Base-by-base conservation (phyloP, 1,284 basidiomycete genomes). In the Microbotryum lychnidis-dioicae region DNA sequence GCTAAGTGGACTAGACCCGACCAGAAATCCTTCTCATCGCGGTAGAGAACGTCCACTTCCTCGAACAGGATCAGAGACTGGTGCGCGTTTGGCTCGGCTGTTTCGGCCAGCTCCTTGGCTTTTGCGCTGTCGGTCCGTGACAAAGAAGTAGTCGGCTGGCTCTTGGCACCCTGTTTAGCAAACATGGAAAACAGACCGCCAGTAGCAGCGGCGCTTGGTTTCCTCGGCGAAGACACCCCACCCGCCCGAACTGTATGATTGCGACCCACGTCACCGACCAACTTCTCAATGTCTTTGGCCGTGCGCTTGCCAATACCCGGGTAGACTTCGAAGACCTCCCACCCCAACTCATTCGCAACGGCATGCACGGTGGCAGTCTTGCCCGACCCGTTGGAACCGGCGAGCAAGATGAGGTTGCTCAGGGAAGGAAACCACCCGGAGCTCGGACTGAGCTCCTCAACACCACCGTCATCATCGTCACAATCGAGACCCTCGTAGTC, bases 271-370 rank as follows among this genome's bases (percentile, higher is more conserved):
- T 96, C 91, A 12, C 96, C 96, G 25, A 98, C 84, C 62, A 94
- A 81, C 57, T 81, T 79, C 58, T 87, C 83, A 61, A 99, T 77
- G 65, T 85, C 89, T 44, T 84, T 80, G 3, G 87, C 89, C 50
- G 84, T 88, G 25, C 96, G 83, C 71, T 83, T 87, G 27, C 90
- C 90, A 62, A 93, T 86, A 5, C 96, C 96, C n/a, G 96, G 88
- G 76, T 92, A 90, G 10, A 98, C 89, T 75, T 99, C 96, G 72
- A 98, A 97, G 14, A 98, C 85, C 56, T 96, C 89, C 87, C 89
- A 98, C 6, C 87, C 91, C 23, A 98, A 80, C 75, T 97, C 91
- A 50, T 86, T 82, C 4, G 93, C 91, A 67, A 91, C 93, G 0
- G 93, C 92, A 73, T 96, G 90, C 0, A 97, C 86, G 7, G 91